Conservation (phyloP, 1,284 basidiomycete species). For the Phaffia rhodozyma region DNA sequence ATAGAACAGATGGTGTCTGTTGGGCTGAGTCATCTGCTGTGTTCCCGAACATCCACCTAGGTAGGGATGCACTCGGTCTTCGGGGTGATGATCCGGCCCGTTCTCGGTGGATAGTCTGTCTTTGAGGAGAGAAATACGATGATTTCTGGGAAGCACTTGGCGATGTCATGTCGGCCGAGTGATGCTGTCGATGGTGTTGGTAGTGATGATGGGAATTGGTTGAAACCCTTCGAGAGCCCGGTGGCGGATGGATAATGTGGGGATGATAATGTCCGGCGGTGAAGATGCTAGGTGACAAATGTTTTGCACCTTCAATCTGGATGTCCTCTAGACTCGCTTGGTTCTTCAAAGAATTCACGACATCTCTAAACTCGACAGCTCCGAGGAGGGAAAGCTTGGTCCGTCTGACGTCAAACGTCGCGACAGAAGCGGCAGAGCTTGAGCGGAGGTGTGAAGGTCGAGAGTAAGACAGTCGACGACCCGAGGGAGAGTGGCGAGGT, state of each 20-base stretch:
- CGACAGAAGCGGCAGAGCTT: slow-evolving; percentile 10
- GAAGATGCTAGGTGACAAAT: slow-evolving; percentile 35
- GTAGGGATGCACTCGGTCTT: background rate
- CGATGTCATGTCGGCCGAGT: background rate
- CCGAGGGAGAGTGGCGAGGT: background rate
- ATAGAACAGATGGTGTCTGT: background rate
- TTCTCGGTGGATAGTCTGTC: background rate
- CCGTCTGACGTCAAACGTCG: slow-evolving; percentile 25
- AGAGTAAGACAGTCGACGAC: background rate
- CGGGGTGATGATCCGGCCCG: background rate
- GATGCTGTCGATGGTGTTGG: background rate
- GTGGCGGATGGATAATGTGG: background rate
- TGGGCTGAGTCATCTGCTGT: background rate
- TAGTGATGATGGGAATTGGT: background rate
- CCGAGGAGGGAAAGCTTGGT: slow-evolving; percentile 68
- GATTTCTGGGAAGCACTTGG: too few relatives aligned
- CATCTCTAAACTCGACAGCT: slow-evolving; percentile 83
- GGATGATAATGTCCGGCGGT: slow-evolving; percentile 51
- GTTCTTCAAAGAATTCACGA: slow-evolving; percentile 64
- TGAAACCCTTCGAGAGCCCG: too few relatives aligned
- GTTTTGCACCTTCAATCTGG: slow-evolving; percentile 44
- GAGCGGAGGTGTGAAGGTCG: slow-evolving; percentile 12
- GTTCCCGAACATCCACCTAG: background rate
- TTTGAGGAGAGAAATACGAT: background rate
- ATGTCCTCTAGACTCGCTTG: slow-evolving; percentile 29